Conservation (phyloP, 345 rosid genomes). For the Citrus sp. region DNA sequence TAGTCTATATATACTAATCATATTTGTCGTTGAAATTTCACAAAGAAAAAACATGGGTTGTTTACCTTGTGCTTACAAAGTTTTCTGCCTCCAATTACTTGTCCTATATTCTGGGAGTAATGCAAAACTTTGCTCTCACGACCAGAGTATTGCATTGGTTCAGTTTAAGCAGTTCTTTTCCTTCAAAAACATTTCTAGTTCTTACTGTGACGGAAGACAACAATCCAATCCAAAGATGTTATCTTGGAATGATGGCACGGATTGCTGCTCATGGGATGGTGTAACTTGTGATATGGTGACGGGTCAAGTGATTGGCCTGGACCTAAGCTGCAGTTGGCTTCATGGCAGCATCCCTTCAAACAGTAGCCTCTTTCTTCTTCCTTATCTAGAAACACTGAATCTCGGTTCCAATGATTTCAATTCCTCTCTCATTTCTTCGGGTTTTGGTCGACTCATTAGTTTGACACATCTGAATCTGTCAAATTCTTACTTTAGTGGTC, state of each 20-base stretch:
- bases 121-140: neutral
- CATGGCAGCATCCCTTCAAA: neutral
- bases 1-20: too few species aligned
- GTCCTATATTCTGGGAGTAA: neutral
- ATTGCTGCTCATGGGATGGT: neutral
- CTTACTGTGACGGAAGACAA: too few species aligned
- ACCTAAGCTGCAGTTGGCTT: neutral
- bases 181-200: neutral
- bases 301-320: neutral
- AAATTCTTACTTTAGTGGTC: neutral
- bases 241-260: neutral
- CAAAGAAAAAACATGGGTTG: too few species aligned
- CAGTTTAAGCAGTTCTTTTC: neutral
- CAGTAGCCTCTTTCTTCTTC: neutral
- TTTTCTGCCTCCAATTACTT: neutral
- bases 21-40: too few species aligned
- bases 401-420: neutral
- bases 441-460: neutral
- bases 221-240: neutral
- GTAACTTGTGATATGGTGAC: neutral
- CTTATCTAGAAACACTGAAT: neutral
- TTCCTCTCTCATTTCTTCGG: neutral
- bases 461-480: neutral
- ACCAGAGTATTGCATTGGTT: neutral
- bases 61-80: too few species aligned